Conservation (phyloP, 2,329 filamentous ascomycete genomes). For the Byssoonygena ceratinophila region DNA sequence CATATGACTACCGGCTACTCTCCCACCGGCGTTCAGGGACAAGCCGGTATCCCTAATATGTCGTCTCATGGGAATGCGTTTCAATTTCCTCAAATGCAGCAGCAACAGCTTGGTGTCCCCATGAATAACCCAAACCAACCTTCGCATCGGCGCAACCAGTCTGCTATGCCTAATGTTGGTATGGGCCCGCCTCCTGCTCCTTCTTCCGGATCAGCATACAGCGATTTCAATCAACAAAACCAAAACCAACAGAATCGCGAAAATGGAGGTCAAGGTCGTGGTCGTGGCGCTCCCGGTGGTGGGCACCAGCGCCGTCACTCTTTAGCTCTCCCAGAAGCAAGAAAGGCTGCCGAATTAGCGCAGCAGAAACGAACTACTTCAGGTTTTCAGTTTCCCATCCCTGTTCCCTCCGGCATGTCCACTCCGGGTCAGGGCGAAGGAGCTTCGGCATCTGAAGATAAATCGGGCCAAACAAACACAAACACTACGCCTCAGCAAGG, state of each 20-base stretch:
- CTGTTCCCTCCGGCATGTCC: constrained; percentile 50
- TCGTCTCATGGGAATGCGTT: constrained; percentile 62
- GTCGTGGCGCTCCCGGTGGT: constrained; percentile 58
- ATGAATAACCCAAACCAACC: constrained; percentile 70
- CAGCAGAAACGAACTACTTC: constrained; percentile 94
- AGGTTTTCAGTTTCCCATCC: constrained; percentile 86
- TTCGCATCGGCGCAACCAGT: constrained; percentile 95
- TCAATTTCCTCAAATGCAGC: constrained; percentile 76
- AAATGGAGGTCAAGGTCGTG: constrained; percentile 58
- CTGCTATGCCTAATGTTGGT: constrained; percentile 82
- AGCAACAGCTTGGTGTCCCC: constrained; percentile 39
- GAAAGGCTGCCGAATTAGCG: constrained; percentile 91
- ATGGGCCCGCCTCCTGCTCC: constrained; percentile 89
- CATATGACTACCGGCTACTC: constrained; percentile 57
- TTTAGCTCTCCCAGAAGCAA: constrained; percentile 84
- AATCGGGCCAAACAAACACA: constrained; percentile 17
- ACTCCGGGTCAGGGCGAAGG: constrained; percentile 44
- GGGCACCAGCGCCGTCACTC: constrained; percentile 93
- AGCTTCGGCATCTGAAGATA: constrained; percentile 46
- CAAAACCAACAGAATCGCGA: constrained; percentile 53
- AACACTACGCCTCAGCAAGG: constrained; percentile 43
- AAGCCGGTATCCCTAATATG: constrained; percentile 58
- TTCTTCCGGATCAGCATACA: constrained; percentile 72
- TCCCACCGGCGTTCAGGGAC: constrained; percentile 55
- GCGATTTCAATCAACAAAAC: constrained; percentile 48